These are phyloP conservation scores for Salix caprea DNA, from an alignment of 345 rosid species.

Conservation along the genomic window DNA sequence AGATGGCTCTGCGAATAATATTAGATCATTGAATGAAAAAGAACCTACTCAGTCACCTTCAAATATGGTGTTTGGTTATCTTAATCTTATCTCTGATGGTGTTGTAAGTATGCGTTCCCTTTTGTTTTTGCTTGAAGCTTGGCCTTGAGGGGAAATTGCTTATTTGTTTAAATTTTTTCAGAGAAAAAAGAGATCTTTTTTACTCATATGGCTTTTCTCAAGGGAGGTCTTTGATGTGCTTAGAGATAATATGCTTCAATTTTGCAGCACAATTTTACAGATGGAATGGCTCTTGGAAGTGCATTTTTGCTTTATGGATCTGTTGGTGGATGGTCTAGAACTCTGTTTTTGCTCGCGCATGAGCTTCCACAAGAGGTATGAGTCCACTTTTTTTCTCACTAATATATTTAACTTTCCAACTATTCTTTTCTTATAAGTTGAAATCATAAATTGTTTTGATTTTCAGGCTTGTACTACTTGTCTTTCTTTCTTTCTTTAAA, in stretches of 20 bases:
- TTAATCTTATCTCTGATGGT: constrained; percentile 96
- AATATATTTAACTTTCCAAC: not conserved
- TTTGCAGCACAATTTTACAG: constrained; percentile 94
- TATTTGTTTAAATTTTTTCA: not conserved
- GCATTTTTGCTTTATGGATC: constrained; percentile 96
- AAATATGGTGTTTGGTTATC: constrained; percentile 91
- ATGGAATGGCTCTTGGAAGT: constrained; percentile 97
- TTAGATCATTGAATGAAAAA: constrained; percentile 28
- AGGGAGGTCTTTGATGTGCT: not conserved
- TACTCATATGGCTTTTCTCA: not conserved
- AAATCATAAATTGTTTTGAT: not conserved
- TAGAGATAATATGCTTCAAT: not conserved
- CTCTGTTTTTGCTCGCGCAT: constrained; percentile 89
- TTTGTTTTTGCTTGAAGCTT: constrained; percentile 8
- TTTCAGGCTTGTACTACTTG: not conserved
- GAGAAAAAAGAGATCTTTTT: not conserved
- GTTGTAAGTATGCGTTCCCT: constrained; percentile 68
- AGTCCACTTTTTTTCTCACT: constrained; percentile 12
- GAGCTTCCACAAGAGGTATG: constrained; percentile 99
- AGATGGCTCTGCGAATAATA: constrained; percentile 22
- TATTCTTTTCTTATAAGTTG: not conserved
- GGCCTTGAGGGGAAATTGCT: not conserved
- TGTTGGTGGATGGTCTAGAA: constrained; percentile 99
- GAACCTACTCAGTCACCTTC: constrained; percentile 46
- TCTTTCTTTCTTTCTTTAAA: too few relatives aligned